phyloP scores from a whole-genome alignment of 2,329 filamentous ascomycete genomes.

The Aspergillaceae sp. region DNA sequence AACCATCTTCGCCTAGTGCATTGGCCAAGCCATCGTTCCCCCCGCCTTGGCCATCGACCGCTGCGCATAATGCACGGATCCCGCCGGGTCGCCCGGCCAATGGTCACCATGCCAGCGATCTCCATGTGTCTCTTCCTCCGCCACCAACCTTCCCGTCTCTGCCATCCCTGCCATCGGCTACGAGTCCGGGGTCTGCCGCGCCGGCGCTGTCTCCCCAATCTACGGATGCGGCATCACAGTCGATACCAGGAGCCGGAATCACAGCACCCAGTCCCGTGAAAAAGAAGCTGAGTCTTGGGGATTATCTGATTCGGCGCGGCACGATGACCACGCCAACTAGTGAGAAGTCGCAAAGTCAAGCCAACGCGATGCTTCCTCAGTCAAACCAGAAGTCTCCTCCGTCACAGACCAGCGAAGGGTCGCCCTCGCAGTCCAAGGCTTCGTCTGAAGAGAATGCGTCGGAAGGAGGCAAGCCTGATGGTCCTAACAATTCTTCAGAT shows the following conservation, averaged over 20 bases:
- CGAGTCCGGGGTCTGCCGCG: slow-evolving; percentile 23
- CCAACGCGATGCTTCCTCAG: slow-evolving; percentile 15
- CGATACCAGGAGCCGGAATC: slow-evolving; percentile 19
- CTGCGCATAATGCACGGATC: slow-evolving; percentile 29
- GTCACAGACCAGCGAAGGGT: slow-evolving; percentile 8
- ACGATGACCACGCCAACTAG: slow-evolving; percentile 32
- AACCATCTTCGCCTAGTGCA: not conserved
- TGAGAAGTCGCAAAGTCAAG: slow-evolving; percentile 31
- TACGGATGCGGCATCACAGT: slow-evolving; percentile 18
- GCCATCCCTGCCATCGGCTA: slow-evolving; percentile 12
- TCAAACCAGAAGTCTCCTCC: slow-evolving; percentile 15
- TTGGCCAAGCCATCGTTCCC: slow-evolving; percentile 14
- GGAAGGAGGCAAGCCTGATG: slow-evolving; percentile 12
- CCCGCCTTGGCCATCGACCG: slow-evolving; percentile 30
- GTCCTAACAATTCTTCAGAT: slow-evolving; percentile 15
- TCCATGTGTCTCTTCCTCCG: slow-evolving; percentile 23
- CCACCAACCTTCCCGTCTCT: slow-evolving; percentile 6
- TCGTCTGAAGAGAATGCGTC: slow-evolving; percentile 1
- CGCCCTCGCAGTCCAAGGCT: slow-evolving; percentile 6
- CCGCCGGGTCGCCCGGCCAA: slow-evolving; percentile 8
- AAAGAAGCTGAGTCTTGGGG: slow-evolving; percentile 44
- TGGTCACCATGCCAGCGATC: slow-evolving; percentile 11
- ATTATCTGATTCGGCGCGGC: slow-evolving; percentile 39
- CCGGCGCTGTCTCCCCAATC: slow-evolving; percentile 23
- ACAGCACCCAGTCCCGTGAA: slow-evolving; percentile 41